A percentile compares a stretch with the other conserved stretches of the same genome.
These are phyloP conservation scores for Jatropha multifida DNA, from an alignment of 441 rosid genomes.

Conservation along the genomic window DNA sequence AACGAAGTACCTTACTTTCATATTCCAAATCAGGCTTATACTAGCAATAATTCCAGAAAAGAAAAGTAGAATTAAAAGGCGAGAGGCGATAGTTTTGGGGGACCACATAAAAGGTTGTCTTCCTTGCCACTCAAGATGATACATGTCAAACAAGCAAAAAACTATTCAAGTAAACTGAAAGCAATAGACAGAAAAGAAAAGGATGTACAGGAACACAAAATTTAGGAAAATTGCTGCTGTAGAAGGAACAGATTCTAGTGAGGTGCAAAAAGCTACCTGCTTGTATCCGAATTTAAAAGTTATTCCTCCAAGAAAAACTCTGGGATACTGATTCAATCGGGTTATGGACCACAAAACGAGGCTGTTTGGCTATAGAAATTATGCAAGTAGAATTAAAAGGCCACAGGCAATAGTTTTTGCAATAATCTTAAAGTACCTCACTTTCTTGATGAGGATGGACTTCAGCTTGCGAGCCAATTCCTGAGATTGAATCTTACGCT, in stretches of 20 bases:
- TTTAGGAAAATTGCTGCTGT: neutral
- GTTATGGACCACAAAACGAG: too few relatives aligned
- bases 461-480: constrained; percentile 74
- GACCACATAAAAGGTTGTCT: neutral
- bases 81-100: neutral
- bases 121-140: neutral
- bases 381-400: too few relatives aligned
- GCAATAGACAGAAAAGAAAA: neutral
- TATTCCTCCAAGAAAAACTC: too few relatives aligned
- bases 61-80: too few relatives aligned
- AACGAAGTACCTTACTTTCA: neutral
- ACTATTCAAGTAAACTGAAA: neutral
- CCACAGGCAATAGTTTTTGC: too few relatives aligned
- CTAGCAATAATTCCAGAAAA: too few relatives aligned
- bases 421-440: constrained; percentile 46
- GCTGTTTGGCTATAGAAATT: too few relatives aligned
- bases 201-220: neutral
- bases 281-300: neutral
- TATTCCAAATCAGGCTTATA: neutral
- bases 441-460: constrained; percentile 77
- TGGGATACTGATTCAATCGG: too few relatives aligned
- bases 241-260: neutral
- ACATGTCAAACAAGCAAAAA: neutral
- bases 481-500: constrained; percentile 63
- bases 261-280: neutral